Conservation (phyloP, 345 rosid species). For the Hypericum perforatum region DNA sequence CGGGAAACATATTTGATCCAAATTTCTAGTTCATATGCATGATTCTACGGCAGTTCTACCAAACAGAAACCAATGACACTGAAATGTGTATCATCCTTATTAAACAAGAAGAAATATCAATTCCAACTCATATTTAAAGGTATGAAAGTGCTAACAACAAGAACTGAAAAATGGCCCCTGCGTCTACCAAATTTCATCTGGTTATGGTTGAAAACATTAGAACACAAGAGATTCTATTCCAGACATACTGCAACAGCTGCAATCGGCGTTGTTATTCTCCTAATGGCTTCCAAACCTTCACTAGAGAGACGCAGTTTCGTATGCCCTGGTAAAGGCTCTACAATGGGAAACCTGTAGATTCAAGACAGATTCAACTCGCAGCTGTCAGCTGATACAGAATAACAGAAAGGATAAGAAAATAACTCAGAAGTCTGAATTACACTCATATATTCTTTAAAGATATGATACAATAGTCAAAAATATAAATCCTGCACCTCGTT, state of each 20-base stretch:
- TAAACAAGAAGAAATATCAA: too few relatives aligned
- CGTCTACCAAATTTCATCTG: background rate
- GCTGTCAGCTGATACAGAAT: background rate
- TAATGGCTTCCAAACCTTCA: slow-evolving; percentile 85
- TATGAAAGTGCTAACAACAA: background rate
- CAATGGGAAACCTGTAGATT: slow-evolving; percentile 64
- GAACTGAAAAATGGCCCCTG: background rate
- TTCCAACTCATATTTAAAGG: too few relatives aligned
- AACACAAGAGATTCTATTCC: slow-evolving; percentile 18
- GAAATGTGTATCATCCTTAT: too few relatives aligned
- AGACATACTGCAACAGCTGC: slow-evolving; percentile 88
- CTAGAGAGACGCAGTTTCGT: slow-evolving; percentile 89
- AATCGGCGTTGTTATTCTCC: slow-evolving; percentile 73
- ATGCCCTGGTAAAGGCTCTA: slow-evolving; percentile 95
- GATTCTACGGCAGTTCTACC: too few relatives aligned
- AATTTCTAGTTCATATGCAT: too few relatives aligned
- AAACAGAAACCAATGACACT: too few relatives aligned
- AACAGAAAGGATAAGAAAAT: background rate
- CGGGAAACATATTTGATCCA: too few relatives aligned
- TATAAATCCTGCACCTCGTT: too few relatives aligned
- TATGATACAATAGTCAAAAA: too few relatives aligned
- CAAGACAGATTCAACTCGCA: background rate
- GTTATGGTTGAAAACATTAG: slow-evolving; percentile 14
- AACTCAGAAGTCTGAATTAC: too few relatives aligned
- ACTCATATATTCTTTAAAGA: too few relatives aligned